Conservation (phyloP, 345 rosid species). For the Syzygium aqueum region DNA sequence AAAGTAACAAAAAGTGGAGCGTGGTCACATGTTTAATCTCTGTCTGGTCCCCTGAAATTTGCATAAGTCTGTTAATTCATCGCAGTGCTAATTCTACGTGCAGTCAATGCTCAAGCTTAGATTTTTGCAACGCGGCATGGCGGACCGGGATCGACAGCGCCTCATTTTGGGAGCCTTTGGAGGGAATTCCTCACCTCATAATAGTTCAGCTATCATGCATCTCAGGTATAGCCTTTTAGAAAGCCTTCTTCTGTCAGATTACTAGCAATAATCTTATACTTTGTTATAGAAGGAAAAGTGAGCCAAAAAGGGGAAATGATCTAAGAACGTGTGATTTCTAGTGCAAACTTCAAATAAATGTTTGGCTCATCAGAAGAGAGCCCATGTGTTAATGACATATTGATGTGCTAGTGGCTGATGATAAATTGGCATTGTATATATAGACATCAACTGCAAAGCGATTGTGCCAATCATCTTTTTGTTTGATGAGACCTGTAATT, state of each 20-base stretch:
- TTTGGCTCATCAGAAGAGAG: neutral
- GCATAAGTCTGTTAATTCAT: neutral
- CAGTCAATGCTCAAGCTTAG: slow-evolving; percentile 66
- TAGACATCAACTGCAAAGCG: neutral
- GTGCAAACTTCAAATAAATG: neutral
- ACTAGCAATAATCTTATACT: neutral
- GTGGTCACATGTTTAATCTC: neutral
- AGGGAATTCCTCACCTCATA: slow-evolving; percentile 18
- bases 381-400: neutral
- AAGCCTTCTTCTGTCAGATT: neutral
- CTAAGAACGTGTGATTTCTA: neutral
- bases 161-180: slow-evolving; percentile 4
- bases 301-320: neutral
- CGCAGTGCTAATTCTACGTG: neutral
- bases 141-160: slow-evolving; percentile 32
- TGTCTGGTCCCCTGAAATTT: neutral
- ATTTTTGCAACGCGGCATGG: slow-evolving; percentile 40
- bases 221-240: slow-evolving; percentile 27
- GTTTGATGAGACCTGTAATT: neutral
- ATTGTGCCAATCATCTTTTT: neutral
- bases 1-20: neutral
- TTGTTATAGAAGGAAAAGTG: neutral
- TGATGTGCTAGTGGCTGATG: neutral
- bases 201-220: slow-evolving; percentile 34
- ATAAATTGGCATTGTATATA: neutral